Conservation (phyloP, 1,284 basidiomycete species). For the Caloboletus inedulis region DNA sequence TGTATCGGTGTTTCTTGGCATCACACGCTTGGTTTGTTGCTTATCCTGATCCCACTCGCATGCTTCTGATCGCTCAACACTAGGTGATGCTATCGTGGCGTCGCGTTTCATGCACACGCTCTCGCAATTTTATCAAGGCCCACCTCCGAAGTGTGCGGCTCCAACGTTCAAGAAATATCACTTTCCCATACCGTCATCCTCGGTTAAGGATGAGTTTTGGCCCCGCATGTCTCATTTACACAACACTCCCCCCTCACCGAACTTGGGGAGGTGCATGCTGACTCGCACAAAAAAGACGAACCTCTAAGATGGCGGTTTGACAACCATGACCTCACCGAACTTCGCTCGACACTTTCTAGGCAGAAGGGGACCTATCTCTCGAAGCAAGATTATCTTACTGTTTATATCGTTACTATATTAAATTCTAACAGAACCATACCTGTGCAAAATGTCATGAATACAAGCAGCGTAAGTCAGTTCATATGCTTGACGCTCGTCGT, state of each 20-base stretch:
- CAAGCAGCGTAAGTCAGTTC: conserved; percentile 20
- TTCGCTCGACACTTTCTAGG: neutral
- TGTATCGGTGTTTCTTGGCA: conserved; percentile 33
- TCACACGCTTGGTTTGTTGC: conserved; percentile 19
- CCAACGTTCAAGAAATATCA: conserved; percentile 21
- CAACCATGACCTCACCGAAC: neutral
- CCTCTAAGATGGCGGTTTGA: conserved; percentile 19
- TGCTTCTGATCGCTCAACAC: neutral
- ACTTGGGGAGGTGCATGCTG: neutral
- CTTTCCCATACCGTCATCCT: conserved; percentile 11
- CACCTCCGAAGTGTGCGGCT: neutral
- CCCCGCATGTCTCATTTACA: conserved; percentile 15
- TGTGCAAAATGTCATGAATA: conserved; percentile 21
- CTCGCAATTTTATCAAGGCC: conserved; percentile 24
- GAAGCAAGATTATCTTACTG: conserved; percentile 29
- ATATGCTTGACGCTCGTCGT: neutral
- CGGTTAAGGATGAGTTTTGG: neutral
- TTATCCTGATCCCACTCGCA: neutral
- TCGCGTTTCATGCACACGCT: conserved; percentile 24
- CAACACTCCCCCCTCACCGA: too few species aligned
- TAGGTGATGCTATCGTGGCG: too few species aligned
- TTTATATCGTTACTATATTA: conserved; percentile 25
- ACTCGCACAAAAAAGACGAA: neutral
- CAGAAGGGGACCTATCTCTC: conserved; percentile 4
- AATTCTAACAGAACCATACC: conserved; percentile 13